phyloP scores from a whole-genome alignment of 331 rosid genomes.

The Prunus yedoensis region DNA sequence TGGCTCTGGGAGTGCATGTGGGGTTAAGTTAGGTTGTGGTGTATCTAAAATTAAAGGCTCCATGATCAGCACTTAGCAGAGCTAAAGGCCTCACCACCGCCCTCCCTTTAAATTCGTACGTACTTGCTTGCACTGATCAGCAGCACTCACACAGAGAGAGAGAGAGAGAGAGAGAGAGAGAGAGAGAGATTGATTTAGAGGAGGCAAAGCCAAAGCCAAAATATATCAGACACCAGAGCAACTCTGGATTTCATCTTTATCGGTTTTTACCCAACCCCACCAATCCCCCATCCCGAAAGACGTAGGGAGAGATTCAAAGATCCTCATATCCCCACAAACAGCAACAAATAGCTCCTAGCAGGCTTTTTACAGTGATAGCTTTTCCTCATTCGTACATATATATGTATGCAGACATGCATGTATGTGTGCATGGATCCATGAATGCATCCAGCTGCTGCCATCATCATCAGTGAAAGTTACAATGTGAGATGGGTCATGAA shows the following conservation, averaged over 20 bases:
- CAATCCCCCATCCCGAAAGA: conserved; percentile 23
- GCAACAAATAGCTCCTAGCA: conserved; percentile 58
- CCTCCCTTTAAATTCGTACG: conserved; percentile 11
- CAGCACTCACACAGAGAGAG: neutral
- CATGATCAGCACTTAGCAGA: neutral
- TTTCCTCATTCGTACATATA: conserved; percentile 49
- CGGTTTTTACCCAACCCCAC: conserved; percentile 48
- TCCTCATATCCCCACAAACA: conserved; percentile 65
- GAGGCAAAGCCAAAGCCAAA: conserved; percentile 1
- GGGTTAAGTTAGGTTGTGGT: neutral
- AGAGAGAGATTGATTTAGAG: too few relatives aligned
- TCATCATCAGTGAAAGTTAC: neutral
- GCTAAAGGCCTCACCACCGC: conserved; percentile 14
- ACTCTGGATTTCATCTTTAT: conserved; percentile 51
- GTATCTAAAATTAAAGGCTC: neutral
- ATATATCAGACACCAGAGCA: conserved; percentile 21
- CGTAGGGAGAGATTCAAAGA: conserved; percentile 34
- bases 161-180: too few relatives aligned
- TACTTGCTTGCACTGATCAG: neutral
- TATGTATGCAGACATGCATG: neutral
- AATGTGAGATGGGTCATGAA: neutral
- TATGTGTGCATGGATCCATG: neutral
- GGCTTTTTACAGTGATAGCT: conserved; percentile 50
- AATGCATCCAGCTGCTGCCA: neutral
- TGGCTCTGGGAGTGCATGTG: neutral